A percentile compares a stretch with the other conserved stretches of the same genome.
Evolutionary conservation across 352 stramenopile genomes (phyloP).

Genomic region (Pythium oligandrum): DNA sequence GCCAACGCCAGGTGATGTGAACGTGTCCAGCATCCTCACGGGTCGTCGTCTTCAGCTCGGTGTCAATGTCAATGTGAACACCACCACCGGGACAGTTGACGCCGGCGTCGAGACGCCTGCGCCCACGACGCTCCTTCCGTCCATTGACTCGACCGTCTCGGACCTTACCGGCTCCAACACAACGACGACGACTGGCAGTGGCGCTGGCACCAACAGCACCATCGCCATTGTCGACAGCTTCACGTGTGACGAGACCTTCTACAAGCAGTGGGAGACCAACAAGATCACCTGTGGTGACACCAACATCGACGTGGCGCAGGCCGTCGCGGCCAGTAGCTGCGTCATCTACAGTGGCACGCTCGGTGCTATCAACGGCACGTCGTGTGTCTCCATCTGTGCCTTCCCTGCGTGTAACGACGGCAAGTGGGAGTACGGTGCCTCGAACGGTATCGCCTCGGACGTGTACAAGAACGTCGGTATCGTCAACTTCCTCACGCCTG

Average conservation of each 20-base stretch:
- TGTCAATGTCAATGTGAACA: too few species aligned
- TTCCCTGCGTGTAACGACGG: conserved; percentile 63
- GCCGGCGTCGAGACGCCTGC: conserved; percentile 1
- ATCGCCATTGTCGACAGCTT: conserved; percentile 33
- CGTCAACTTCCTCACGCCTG: conserved; percentile 45
- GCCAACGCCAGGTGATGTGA: background rate
- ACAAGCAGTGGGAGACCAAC: conserved; percentile 66
- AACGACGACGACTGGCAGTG: background rate
- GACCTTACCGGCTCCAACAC: conserved; percentile 5
- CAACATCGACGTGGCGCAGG: conserved; percentile 43
- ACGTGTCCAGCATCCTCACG: too few species aligned
- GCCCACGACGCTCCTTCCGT: conserved; percentile 3
- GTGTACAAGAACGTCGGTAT: conserved; percentile 55
- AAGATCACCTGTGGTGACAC: conserved; percentile 52
- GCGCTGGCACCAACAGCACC: conserved; percentile 14
- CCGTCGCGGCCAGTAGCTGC: conserved; percentile 46
- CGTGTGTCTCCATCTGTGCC: conserved; percentile 75
- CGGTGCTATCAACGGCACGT: conserved; percentile 34
- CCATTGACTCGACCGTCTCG: conserved; percentile 4
- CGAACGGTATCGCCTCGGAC: conserved; percentile 59
- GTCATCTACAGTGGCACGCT: conserved; percentile 76
- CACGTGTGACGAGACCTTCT: conserved; percentile 74
- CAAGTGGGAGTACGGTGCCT: conserved; percentile 52
- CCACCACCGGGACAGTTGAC: too few species aligned
- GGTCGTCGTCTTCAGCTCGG: too few species aligned